Base-by-base conservation (phyloP, 805 yeast species). In the Hanseniaspora guilliermondii region DNA sequence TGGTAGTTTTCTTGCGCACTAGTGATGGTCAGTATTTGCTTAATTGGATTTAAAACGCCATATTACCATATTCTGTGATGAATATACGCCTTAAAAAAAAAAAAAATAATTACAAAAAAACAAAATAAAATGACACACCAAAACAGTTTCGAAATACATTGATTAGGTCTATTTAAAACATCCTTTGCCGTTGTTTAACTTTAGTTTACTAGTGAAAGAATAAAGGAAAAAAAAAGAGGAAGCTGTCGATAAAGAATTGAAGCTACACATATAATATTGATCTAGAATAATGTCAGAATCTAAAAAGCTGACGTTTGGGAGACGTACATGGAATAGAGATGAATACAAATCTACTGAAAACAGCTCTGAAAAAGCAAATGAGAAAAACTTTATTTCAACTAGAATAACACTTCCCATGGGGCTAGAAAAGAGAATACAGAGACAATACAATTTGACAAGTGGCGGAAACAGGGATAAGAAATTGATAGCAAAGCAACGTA, bases 251-350 rank as follows among this genome's bases (percentile, higher is more conserved):
- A 17, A 33, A 24, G 21, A 17, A 11, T 30, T 27, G 6, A 6
- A 30, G 33, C 12, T 30, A 30, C n/a, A 11, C 14, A 1, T 11
- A 30, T 11, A 2, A 30, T 11, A 11, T 4, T 9, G 4, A 30
- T 4, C 16, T 8, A n/a, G 2, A 8, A 25, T 30, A 16, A 35
- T 35, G 36, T 33, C 30, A 17, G 22, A 36, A 17, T 32, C 39
- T 17, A 21, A 39, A n/a, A 49, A 55, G 19, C 39, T 37, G 6
- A 61, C 58, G 35, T 72, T 68, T 65, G 94, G 93, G 0, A 70
- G 94, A 56, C 73, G 80, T 56, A 76, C 82, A 1, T 85, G 94
- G 94, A 77, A 85, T 59, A 77, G 76, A 49, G 82, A 80, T 22
- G 84, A 78, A 33, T 84, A 82, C 22, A 25, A 25, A 36, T 17